phyloP scores from a whole-genome alignment of 2,329 filamentous ascomycete species.

The Beauveria medogensis region DNA sequence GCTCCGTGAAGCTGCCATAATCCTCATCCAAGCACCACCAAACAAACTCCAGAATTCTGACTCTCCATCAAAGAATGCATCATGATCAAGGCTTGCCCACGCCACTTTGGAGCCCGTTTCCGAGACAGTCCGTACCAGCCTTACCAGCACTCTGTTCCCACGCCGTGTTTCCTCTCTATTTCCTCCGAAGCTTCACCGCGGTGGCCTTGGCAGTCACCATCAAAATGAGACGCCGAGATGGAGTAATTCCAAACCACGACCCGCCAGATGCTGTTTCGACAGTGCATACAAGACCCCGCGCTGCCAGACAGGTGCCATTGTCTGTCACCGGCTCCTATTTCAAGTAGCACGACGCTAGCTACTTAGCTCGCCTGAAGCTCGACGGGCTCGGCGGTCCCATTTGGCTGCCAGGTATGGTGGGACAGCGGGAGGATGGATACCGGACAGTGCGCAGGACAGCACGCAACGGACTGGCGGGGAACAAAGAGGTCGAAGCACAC shows the following conservation, averaged over 20 bases:
- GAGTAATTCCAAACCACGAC: slow-evolving; percentile 5
- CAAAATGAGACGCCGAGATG: background rate
- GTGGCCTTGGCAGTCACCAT: background rate
- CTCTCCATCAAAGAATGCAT: background rate
- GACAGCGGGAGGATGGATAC: background rate
- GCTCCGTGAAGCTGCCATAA: background rate
- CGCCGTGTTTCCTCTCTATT: background rate
- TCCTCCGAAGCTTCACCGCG: background rate
- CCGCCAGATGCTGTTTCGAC: slow-evolving; percentile 5
- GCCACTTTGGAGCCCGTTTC: background rate
- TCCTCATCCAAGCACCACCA: background rate
- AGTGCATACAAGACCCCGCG: background rate
- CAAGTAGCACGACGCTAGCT: background rate
- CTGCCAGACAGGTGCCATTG: background rate
- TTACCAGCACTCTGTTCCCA: background rate
- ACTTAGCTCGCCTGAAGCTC: background rate
- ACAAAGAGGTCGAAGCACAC: slow-evolving; percentile 3
- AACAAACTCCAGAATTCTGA: background rate
- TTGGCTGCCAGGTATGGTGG: background rate
- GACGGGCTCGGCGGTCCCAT: background rate
- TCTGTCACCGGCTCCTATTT: background rate
- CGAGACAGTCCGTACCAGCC: background rate
- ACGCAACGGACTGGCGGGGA: background rate
- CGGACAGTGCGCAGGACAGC: background rate
- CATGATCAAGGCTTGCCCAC: background rate